phyloP scores from a whole-genome alignment of 2,329 filamentous ascomycete genomes.

The Ceratocystis papillata region DNA sequence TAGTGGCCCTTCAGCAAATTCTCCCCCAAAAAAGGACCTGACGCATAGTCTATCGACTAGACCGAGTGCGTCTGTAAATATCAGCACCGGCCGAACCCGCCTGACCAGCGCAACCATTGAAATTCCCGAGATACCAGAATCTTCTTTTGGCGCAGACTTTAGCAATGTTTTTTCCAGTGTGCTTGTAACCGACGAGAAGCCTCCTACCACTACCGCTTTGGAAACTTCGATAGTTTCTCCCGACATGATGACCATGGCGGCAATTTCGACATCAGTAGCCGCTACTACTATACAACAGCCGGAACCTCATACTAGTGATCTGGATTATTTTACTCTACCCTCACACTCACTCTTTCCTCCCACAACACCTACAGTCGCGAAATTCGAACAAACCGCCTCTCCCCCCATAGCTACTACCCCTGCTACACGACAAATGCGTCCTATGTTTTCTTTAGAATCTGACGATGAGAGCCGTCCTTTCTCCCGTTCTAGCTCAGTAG shows the following conservation, averaged over 20 bases:
- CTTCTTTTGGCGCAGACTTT: constrained; percentile 12
- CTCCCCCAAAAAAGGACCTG: not conserved
- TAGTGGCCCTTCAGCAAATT: not conserved
- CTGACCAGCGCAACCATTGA: not conserved
- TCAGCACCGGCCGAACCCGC: not conserved
- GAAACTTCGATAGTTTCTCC: not conserved
- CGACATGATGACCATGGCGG: not conserved
- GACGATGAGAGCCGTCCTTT: constrained; percentile 4
- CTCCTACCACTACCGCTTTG: not conserved
- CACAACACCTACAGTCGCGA: not conserved
- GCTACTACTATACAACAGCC: not conserved
- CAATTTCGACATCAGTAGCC: not conserved
- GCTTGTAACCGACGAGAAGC: not conserved
- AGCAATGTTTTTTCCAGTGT: not conserved
- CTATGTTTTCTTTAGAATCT: constrained; percentile 16
- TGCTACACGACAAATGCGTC: not conserved
- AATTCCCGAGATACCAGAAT: constrained; percentile 13
- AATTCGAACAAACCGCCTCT: not conserved
- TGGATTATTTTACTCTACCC: not conserved
- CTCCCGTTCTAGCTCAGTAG: constrained; percentile 14
- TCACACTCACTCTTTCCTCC: not conserved
- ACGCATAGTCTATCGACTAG: not conserved
- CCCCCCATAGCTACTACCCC: not conserved
- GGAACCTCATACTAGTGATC: not conserved
- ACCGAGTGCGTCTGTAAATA: not conserved